Evolutionary conservation across 2,329 filamentous ascomycete genomes (phyloP).

Genomic region (Fusarium nygamai): DNA sequence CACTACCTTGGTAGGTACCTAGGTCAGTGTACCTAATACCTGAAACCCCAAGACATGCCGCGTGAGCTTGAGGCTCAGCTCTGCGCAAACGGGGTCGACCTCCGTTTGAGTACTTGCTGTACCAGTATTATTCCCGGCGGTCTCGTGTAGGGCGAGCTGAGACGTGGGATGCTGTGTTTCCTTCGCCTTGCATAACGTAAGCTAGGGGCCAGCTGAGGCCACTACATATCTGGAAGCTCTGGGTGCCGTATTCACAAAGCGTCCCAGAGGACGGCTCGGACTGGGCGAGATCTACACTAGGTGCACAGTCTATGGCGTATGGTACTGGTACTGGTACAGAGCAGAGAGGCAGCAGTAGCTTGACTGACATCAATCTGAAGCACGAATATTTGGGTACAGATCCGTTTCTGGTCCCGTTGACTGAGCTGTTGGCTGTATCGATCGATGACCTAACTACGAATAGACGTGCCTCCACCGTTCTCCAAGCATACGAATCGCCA

Average conservation of each 20-base stretch:
- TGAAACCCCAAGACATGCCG: neutral
- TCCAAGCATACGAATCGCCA: slow-evolving; percentile 28
- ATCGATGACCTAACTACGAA: slow-evolving; percentile 30
- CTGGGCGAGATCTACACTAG: neutral
- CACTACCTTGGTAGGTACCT: neutral
- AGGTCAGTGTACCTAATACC: neutral
- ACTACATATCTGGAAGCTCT: neutral
- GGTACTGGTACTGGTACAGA: neutral
- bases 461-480: slow-evolving; percentile 8
- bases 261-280: neutral
- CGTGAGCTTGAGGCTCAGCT: slow-evolving; percentile 23
- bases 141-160: slow-evolving; percentile 6
- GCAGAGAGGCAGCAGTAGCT: neutral
- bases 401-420: neutral
- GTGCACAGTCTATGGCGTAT: neutral
- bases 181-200: slow-evolving; percentile 17
- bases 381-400: slow-evolving; percentile 7
- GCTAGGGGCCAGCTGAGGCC: slow-evolving; percentile 14
- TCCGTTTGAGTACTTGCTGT: neutral
- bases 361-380: slow-evolving; percentile 26
- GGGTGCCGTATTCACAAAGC: neutral
- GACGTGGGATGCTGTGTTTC: slow-evolving; percentile 1
- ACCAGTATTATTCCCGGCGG: slow-evolving; percentile 22
- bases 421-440: neutral
- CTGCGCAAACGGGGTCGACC: neutral